phyloP scores from a whole-genome alignment of 2,329 filamentous ascomycete species.

The Fusarium sp. region DNA sequence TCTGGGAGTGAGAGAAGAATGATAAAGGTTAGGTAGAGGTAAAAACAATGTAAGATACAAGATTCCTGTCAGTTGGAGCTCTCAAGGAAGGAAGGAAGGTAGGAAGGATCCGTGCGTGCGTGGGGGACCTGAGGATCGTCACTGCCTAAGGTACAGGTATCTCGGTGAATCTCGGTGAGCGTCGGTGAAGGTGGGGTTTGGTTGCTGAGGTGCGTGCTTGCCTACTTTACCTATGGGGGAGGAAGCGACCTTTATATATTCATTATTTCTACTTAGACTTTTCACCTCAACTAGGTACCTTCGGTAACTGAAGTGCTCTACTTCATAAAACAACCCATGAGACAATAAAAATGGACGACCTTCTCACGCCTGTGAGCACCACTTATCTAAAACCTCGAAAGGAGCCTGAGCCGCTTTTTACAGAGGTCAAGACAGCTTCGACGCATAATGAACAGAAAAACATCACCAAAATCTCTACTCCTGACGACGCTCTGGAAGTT shows the following conservation, averaged over 20 bases:
- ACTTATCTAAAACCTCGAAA: conserved; percentile 57
- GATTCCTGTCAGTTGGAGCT: conserved; percentile 8
- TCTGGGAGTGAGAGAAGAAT: not conserved
- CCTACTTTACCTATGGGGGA: no score
- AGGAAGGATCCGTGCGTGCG: conserved; percentile 38
- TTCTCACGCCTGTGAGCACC: conserved; percentile 66
- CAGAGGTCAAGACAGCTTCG: conserved; percentile 48
- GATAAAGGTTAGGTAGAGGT: no score
- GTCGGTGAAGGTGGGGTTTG: conserved; percentile 50
- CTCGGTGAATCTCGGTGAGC: conserved; percentile 43
- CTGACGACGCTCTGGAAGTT: conserved; percentile 66
- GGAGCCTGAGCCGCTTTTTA: conserved; percentile 52
- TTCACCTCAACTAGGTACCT: no score
- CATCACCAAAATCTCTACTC: conserved; percentile 44
- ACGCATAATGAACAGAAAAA: conserved; percentile 1
- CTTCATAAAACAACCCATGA: no score
- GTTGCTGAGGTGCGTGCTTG: no score
- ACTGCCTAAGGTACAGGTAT: conserved; percentile 33
- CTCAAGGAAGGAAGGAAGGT: conserved; percentile 17
- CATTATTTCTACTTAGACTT: no score
- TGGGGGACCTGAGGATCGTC: conserved; percentile 35
- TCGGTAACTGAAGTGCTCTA: no score
- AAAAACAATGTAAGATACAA: no score
- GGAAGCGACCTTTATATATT: no score
- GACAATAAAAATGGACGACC: conserved; percentile 61